phyloP scores from a whole-genome alignment of 2,329 filamentous ascomycete genomes.

The Pseudogymnoascus sp. region DNA sequence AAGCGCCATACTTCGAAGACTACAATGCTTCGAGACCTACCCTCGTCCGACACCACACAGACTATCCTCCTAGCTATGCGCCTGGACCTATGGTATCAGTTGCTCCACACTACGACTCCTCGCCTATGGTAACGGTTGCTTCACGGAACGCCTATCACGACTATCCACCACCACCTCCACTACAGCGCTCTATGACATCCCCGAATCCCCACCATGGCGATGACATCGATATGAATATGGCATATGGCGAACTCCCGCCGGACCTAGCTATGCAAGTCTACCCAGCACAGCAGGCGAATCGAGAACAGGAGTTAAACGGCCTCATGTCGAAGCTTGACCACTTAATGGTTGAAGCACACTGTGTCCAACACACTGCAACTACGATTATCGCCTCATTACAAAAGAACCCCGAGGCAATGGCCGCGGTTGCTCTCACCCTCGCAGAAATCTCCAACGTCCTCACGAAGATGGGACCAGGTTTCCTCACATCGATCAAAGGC shows the following conservation, averaged over 20 bases:
- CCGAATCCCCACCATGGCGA: slow-evolving; percentile 22
- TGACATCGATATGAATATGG: slow-evolving; percentile 80
- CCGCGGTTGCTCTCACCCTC: slow-evolving; percentile 84
- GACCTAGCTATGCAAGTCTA: slow-evolving; percentile 50
- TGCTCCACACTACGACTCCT: neutral
- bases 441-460: slow-evolving; percentile 81
- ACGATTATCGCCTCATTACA: slow-evolving; percentile 75
- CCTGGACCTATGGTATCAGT: neutral
- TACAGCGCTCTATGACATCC: slow-evolving; percentile 19
- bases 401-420: slow-evolving; percentile 81
- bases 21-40: slow-evolving; percentile 14
- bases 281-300: slow-evolving; percentile 40
- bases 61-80: slow-evolving; percentile 14
- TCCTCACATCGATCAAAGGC: slow-evolving; percentile 66
- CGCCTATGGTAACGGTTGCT: neutral
- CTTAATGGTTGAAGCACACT: slow-evolving; percentile 79
- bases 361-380: slow-evolving; percentile 74
- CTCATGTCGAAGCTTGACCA: slow-evolving; percentile 69
- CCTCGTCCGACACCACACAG: slow-evolving; percentile 23
- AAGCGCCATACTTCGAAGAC: slow-evolving; percentile 16
- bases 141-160: neutral
- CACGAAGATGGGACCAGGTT: slow-evolving; percentile 74
- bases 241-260: slow-evolving; percentile 76
- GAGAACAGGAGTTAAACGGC: slow-evolving; percentile 52
- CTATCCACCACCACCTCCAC: slow-evolving; percentile 18